A percentile compares a stretch with the other conserved stretches of the same genome.
Conservation (phyloP, 257 asterid genomes). For the Solanum lignicaule region DNA sequence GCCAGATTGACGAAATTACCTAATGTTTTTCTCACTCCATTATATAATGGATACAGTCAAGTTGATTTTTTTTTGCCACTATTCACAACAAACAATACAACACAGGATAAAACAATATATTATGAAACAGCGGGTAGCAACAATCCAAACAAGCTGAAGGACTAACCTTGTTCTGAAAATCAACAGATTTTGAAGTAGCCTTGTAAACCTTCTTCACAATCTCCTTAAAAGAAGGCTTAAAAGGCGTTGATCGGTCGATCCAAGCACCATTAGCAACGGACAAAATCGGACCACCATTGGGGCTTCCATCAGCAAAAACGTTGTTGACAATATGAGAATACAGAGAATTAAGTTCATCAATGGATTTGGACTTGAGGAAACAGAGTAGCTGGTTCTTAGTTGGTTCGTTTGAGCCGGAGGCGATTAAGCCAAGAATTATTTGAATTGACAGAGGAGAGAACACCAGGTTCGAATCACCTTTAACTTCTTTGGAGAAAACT, state of each 20-base stretch:
- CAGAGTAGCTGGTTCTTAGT: conserved; percentile 1
- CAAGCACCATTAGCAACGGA: conserved; percentile 48
- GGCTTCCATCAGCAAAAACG: conserved; percentile 36
- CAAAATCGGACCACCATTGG: conserved; percentile 27
- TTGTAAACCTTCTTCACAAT: conserved; percentile 24
- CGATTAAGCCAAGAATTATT: conserved; percentile 1
- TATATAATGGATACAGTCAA: background rate
- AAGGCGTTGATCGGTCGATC: conserved; percentile 28
- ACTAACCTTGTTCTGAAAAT: conserved; percentile 39
- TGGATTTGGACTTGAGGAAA: conserved; percentile 6
- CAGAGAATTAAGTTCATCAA: conserved; percentile 11
- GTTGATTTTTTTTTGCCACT: background rate
- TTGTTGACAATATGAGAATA: conserved; percentile 32
- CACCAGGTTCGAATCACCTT: conserved; percentile 6
- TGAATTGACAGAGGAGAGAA: conserved; percentile 14
- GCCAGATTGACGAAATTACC: background rate
- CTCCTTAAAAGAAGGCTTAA: conserved; percentile 29
- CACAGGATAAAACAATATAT: background rate
- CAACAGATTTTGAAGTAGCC: conserved; percentile 34
- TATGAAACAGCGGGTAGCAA: background rate
- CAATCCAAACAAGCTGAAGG: background rate
- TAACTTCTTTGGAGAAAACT: conserved; percentile 23
- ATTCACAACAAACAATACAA: background rate
- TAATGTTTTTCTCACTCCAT: background rate
- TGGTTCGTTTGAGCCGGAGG: background rate